Conservation (phyloP, 2,329 filamentous ascomycete species). For the Hypoxylon sp. region DNA sequence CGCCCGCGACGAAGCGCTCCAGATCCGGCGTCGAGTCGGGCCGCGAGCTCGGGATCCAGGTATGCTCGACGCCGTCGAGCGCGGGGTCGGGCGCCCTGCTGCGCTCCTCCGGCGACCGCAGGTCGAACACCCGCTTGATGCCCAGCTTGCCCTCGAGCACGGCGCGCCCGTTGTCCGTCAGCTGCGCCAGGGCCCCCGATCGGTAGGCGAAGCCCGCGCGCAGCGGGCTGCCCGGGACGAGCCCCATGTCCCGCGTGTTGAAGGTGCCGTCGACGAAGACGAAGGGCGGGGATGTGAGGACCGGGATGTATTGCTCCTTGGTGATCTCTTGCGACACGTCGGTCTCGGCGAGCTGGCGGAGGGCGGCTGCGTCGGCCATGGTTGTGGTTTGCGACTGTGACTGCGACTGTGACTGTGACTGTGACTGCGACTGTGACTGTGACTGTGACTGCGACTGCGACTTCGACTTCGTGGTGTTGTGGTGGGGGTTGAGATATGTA, state of each 20-base stretch:
- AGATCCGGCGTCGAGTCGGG: conserved; percentile 58
- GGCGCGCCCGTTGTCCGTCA: conserved; percentile 57
- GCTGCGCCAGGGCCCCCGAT: conserved; percentile 60
- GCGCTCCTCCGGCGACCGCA: conserved; percentile 64
- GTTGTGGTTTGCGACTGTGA: conserved; percentile 20
- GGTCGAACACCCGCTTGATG: conserved; percentile 66
- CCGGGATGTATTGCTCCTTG: conserved; percentile 55
- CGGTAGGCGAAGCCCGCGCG: conserved; percentile 62
- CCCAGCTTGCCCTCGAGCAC: conserved; percentile 58
- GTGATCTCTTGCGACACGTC: conserved; percentile 60
- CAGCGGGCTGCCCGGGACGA: conserved; percentile 60
- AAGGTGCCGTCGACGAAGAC: conserved; percentile 63
- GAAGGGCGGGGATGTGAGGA: conserved; percentile 63
- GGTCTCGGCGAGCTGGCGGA: conserved; percentile 59
- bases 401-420: not conserved
- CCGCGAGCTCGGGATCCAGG: conserved; percentile 59
- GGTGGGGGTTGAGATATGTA: not conserved
- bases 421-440: not conserved
- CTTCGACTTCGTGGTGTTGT: no score
- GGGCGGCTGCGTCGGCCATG: conserved; percentile 52
- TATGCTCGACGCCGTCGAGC: conserved; percentile 62
- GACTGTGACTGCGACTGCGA: not conserved
- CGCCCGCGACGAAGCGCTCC: conserved; percentile 61
- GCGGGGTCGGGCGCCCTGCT: conserved; percentile 60
- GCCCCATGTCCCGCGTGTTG: conserved; percentile 68